Conservation (phyloP, 345 rosid genomes). For the Gossypium bickii region DNA sequence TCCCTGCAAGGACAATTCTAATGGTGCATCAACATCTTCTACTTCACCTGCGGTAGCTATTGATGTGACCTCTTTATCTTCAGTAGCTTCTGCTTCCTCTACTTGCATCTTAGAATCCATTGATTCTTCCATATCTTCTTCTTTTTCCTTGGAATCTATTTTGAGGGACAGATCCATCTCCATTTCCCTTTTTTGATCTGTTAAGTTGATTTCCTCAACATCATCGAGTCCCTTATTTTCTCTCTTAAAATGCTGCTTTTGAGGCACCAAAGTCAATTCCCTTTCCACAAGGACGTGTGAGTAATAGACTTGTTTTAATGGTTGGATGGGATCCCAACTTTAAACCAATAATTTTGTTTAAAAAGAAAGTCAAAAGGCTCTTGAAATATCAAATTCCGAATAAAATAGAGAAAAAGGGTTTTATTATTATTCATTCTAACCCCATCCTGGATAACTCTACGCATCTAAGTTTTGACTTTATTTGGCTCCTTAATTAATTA, state of each 20-base stretch:
- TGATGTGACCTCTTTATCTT: neutral
- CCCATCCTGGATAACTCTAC: neutral
- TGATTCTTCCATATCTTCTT: neutral
- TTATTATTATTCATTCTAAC: neutral
- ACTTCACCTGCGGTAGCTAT: slow-evolving; percentile 4
- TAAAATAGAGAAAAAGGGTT: neutral
- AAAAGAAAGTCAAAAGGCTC: neutral
- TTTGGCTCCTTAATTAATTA: slow-evolving; percentile 24
- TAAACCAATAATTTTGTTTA: too few relatives aligned
- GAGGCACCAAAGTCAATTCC: slow-evolving; percentile 65
- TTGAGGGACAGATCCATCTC: slow-evolving; percentile 47
- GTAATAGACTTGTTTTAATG: neutral
- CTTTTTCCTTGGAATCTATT: slow-evolving; percentile 26
- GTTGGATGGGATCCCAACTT: too few relatives aligned
- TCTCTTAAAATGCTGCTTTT: slow-evolving; percentile 35
- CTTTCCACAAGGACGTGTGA: slow-evolving; percentile 28
- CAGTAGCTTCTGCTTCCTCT: neutral
- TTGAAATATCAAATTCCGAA: neutral
- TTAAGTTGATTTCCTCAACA: too few relatives aligned
- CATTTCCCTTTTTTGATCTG: slow-evolving; percentile 15
- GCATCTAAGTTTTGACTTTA: slow-evolving; percentile 52
- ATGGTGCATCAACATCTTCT: slow-evolving; percentile 1
- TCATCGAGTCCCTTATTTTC: neutral
- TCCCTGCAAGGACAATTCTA: slow-evolving; percentile 16
- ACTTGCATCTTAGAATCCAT: slow-evolving; percentile 8